phyloP scores from a whole-genome alignment of 768 basidiomycete species.

The Mycena floridula region DNA sequence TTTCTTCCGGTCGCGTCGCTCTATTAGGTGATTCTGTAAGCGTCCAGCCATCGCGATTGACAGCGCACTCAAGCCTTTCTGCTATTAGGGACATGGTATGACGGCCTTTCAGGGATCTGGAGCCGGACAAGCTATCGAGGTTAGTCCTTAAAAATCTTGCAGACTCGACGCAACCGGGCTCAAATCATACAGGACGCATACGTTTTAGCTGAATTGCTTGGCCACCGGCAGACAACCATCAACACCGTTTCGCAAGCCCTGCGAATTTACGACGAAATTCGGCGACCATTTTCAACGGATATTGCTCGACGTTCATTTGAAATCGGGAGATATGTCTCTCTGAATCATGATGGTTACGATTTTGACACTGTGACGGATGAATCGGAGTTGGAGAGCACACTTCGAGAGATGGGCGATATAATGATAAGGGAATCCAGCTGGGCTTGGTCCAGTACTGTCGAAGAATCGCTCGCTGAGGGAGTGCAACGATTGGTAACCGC shows the following conservation, averaged over 20 bases:
- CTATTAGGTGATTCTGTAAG: slow-evolving; percentile 30
- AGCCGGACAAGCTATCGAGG: slow-evolving; percentile 36
- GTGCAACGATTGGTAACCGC: background rate
- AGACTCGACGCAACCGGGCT: background rate
- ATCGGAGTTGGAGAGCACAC: slow-evolving; percentile 12
- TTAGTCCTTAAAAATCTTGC: slow-evolving; percentile 2
- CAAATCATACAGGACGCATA: slow-evolving; percentile 7
- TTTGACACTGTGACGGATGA: slow-evolving; percentile 15
- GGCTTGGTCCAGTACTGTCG: slow-evolving; percentile 30
- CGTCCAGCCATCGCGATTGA: background rate
- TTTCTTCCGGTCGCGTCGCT: slow-evolving; percentile 21
- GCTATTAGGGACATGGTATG: slow-evolving; percentile 29
- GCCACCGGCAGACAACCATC: slow-evolving; percentile 5
- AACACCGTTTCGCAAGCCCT: slow-evolving; percentile 19
- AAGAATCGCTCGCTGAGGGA: slow-evolving; percentile 19
- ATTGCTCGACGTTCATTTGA: slow-evolving; percentile 15
- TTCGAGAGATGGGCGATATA: slow-evolving; percentile 18
- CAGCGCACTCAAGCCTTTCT: background rate
- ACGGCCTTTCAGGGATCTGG: slow-evolving; percentile 32
- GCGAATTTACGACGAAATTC: slow-evolving; percentile 25
- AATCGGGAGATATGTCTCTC: slow-evolving; percentile 11
- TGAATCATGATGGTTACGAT: slow-evolving; percentile 13
- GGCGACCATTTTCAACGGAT: slow-evolving; percentile 28
- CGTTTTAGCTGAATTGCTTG: slow-evolving; percentile 5
- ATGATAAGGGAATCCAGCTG: slow-evolving; percentile 35